Percentiles rank a stretch among this genome's conserved stretches.
These are phyloP conservation scores for Aspergillus panamensis DNA, from an alignment of 495 filamentous ascomycete species.

Conservation along the genomic window DNA sequence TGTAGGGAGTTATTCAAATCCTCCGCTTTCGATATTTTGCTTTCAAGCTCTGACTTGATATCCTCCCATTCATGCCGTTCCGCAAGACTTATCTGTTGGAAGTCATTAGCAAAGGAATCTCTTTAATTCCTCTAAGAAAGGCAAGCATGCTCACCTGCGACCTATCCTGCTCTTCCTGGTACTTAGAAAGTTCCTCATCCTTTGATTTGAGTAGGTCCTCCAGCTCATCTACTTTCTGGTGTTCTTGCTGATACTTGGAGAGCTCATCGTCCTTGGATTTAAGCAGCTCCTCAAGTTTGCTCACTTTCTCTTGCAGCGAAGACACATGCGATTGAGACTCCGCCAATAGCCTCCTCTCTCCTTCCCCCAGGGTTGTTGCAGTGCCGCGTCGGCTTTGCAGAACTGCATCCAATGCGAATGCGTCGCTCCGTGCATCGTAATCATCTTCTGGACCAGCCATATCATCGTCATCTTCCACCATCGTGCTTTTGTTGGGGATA, in stretches of 20 bases:
- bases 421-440: slow-evolving; percentile 58
- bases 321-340: slow-evolving; percentile 76
- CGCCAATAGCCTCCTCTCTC: slow-evolving; percentile 65
- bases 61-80: slow-evolving; percentile 70
- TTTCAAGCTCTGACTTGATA: slow-evolving; percentile 69
- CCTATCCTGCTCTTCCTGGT: slow-evolving; percentile 37
- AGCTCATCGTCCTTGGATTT: slow-evolving; percentile 58
- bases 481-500: slow-evolving; percentile 94
- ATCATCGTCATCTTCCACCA: slow-evolving; percentile 96
- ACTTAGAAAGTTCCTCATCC: slow-evolving; percentile 46
- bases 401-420: slow-evolving; percentile 58
- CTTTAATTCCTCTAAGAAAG: not conserved
- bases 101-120: slow-evolving; percentile 4
- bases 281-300: slow-evolving; percentile 60
- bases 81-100: slow-evolving; percentile 34
- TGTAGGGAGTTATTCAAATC: slow-evolving; percentile 72
- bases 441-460: slow-evolving; percentile 56
- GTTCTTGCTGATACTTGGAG: slow-evolving; percentile 37
- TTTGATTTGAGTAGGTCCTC: slow-evolving; percentile 53
- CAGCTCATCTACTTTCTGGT: slow-evolving; percentile 56
- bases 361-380: slow-evolving; percentile 51
- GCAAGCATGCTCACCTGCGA: slow-evolving; percentile 38
- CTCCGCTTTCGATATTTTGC: slow-evolving; percentile 72
- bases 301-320: slow-evolving; percentile 69
- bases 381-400: slow-evolving; percentile 55